These are phyloP conservation scores for Macrocybe gigantea DNA, from an alignment of 768 basidiomycete genomes.

Conservation along the genomic window DNA sequence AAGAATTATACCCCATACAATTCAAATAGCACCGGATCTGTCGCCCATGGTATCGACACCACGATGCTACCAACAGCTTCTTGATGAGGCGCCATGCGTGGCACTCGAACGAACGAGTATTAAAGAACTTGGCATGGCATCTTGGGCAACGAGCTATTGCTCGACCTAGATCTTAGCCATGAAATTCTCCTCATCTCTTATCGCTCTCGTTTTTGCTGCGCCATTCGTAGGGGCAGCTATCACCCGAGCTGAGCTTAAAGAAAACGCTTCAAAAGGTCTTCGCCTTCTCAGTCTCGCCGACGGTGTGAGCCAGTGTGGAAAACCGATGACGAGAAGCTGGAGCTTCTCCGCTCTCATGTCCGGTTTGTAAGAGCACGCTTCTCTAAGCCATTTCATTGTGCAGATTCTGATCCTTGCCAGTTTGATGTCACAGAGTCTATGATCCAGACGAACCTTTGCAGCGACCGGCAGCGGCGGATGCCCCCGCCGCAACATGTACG, in stretches of 20 bases:
- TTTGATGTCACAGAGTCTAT: constrained; percentile 27
- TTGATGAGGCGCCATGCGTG: too few relatives aligned
- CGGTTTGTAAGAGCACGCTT: constrained; percentile 16
- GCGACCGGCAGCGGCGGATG: constrained; percentile 1
- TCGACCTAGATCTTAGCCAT: too few relatives aligned
- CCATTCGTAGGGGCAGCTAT: constrained; percentile 7
- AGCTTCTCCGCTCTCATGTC: constrained; percentile 14
- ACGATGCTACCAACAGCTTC: too few relatives aligned
- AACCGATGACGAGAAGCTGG: constrained; percentile 23
- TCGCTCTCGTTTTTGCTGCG: too few relatives aligned
- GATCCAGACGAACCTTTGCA: constrained; percentile 11
- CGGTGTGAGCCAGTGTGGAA: constrained; percentile 25
- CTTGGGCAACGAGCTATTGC: too few relatives aligned
- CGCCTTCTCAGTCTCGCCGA: constrained; percentile 23
- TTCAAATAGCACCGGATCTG: too few relatives aligned
- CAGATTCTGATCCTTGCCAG: constrained; percentile 7
- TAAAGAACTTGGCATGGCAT: too few relatives aligned
- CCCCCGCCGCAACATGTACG: constrained; percentile 7
- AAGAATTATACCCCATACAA: too few relatives aligned
- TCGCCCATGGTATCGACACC: too few relatives aligned
- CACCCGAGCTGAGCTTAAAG: constrained; percentile 14
- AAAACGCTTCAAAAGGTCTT: constrained; percentile 24
- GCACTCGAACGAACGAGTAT: too few relatives aligned
- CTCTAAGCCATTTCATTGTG: not conserved
- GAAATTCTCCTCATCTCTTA: too few relatives aligned